phyloP scores from a whole-genome alignment of 257 asterid genomes.

The Solanum appendiculatum region DNA sequence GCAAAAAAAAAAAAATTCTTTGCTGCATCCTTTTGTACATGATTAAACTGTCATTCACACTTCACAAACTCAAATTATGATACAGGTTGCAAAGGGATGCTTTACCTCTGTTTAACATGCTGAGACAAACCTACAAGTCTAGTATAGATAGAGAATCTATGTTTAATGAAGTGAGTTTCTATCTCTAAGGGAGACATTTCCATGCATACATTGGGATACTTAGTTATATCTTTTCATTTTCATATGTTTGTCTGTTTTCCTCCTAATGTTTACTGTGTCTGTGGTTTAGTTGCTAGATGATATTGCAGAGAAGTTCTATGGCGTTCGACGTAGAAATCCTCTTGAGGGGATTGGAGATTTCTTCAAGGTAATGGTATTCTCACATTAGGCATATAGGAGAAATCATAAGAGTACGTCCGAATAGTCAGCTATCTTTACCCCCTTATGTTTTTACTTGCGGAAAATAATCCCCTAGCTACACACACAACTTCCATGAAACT shows the following conservation, averaged over 20 bases:
- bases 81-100: slow-evolving; percentile 92
- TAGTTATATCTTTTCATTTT: background rate
- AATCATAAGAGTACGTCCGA: background rate
- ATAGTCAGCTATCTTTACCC: background rate
- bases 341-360: slow-evolving; percentile 94
- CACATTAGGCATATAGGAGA: background rate
- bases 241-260: background rate
- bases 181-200: background rate
- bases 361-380: slow-evolving; percentile 2
- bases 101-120: slow-evolving; percentile 74
- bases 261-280: background rate
- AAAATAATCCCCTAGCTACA: background rate
- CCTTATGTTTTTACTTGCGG: background rate
- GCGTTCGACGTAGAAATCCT: slow-evolving; percentile 60
- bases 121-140: slow-evolving; percentile 63
- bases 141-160: slow-evolving; percentile 66
- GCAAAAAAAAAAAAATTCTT: background rate
- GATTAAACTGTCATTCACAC: background rate
- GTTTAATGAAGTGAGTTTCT: slow-evolving; percentile 48
- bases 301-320: slow-evolving; percentile 77
- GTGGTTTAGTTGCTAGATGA: slow-evolving; percentile 70
- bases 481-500: background rate
- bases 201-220: background rate
- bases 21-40: background rate
- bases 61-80: background rate